A percentile compares a stretch with the other conserved stretches of the same genome.
These are phyloP conservation scores for Voacanga thouarsii DNA, from an alignment of 257 asterid genomes.

Conservation along the genomic window DNA sequence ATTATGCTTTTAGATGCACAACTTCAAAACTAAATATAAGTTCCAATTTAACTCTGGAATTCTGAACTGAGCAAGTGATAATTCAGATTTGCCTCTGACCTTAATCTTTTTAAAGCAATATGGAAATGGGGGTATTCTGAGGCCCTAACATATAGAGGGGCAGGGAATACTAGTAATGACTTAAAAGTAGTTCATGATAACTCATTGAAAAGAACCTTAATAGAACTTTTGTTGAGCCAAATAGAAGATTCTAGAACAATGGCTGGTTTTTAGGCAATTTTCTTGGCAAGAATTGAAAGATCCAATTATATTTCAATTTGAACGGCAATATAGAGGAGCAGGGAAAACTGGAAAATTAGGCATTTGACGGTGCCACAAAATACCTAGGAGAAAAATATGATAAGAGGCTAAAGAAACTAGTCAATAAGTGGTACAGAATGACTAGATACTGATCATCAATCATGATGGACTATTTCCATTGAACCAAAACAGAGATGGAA, in stretches of 20 bases:
- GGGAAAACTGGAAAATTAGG: not conserved
- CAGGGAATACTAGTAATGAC: conserved; percentile 1
- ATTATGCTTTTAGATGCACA: no score
- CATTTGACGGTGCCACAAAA: no score
- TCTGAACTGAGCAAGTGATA: no score
- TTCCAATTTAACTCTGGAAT: not conserved
- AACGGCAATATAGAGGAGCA: not conserved
- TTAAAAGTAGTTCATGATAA: not conserved
- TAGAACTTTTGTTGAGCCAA: not conserved
- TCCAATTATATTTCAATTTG: not conserved
- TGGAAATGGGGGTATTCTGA: not conserved
- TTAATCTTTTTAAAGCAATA: not conserved
- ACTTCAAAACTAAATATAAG: no score
- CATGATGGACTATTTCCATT: not conserved
- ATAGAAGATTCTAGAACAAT: not conserved
- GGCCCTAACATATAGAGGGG: not conserved
- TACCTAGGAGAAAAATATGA: no score
- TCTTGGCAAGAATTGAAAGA: not conserved
- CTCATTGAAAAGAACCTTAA: not conserved
- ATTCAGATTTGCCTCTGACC: not conserved
- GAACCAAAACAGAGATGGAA: not conserved
- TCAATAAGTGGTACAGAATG: no score
- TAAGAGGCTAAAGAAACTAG: no score
- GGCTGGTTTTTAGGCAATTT: not conserved
- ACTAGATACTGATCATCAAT: not conserved